Base-by-base conservation (phyloP, 345 rosid genomes). In the Heritiera littoralis region DNA sequence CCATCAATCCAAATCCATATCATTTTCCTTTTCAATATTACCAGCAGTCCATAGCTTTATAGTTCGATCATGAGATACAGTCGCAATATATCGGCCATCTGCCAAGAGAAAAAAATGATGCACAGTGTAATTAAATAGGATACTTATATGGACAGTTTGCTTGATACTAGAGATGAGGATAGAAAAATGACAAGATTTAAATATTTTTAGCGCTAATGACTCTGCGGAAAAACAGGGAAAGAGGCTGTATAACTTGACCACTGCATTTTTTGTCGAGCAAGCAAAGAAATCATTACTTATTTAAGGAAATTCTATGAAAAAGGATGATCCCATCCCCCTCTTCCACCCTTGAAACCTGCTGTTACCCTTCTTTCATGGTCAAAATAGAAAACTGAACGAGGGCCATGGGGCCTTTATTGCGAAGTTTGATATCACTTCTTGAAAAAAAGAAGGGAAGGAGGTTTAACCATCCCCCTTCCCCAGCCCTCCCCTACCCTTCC, bases 61-160 rank as follows among this genome's bases (percentile, higher is more conserved):
- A 13, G 75, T 68, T 69, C 80, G 80, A 78, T 78, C 80, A 69
- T 78, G 80, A 55, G 80, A 78, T 46, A 78, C 80, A 2, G 80
- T 68, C 48, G 8, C 80, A 5, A 78, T 70, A 58, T 78, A 43
- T 23, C 66, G 35, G 28, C 75, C 67, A 43, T 78, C 80, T 78
- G 76, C 59, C 38, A 68, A 17, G 10, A 68, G 45, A 55, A 13
- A 45, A 13, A 18, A n/a, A 13, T 23, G 15, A 30, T 20, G 46
- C n/a, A 54, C 60, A 67, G 66, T 9, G 18, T 23, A 56, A 9
- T 55, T 12, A 55, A 41, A 41, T 1, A 69, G 15, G 8, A n/a
- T 30, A 51, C 7, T 59, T 41, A 48, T 20, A 75, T 43, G 59
- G 67, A 59, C 64, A 18, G 30, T 15, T 14, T 51, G 30, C 28